phyloP scores from a whole-genome alignment of 2,329 filamentous ascomycete genomes.

The Beauveria sp. region DNA sequence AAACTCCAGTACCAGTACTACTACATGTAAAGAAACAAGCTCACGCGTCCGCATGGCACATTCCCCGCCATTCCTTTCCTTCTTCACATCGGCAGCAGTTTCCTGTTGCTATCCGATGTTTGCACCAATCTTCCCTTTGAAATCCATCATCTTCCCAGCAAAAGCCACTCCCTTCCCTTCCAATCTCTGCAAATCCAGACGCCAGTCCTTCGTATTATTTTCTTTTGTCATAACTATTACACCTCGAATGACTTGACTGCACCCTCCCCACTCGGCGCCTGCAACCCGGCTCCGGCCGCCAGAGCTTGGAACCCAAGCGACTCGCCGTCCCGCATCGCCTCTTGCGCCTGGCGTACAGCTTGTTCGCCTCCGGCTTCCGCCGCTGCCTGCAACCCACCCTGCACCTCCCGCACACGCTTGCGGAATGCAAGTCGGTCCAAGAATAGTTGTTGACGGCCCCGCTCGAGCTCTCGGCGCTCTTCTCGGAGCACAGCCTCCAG shows the following conservation, averaged over 20 bases:
- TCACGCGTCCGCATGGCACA: not conserved
- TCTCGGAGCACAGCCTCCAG: slow-evolving; percentile 89
- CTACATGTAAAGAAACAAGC: slow-evolving; percentile 12
- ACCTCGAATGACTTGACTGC: slow-evolving; percentile 52
- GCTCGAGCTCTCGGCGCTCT: slow-evolving; percentile 86
- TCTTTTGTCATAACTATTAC: slow-evolving; percentile 22
- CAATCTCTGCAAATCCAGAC: slow-evolving; percentile 10
- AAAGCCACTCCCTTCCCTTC: not conserved
- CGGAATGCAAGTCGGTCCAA: slow-evolving; percentile 87
- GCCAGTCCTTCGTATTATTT: slow-evolving; percentile 10
- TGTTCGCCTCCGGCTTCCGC: slow-evolving; percentile 41
- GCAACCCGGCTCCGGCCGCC: slow-evolving; percentile 35
- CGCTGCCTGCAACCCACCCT: slow-evolving; percentile 62
- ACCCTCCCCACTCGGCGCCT: slow-evolving; percentile 47
- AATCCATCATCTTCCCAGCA: not conserved
- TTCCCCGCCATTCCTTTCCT: not conserved
- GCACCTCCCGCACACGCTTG: slow-evolving; percentile 74
- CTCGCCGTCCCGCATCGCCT: slow-evolving; percentile 40
- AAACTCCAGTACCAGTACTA: slow-evolving; percentile 11
- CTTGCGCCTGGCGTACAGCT: slow-evolving; percentile 39
- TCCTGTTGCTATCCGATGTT: slow-evolving; percentile 9
- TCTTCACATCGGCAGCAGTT: not conserved
- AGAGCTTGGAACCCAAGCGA: slow-evolving; percentile 46
- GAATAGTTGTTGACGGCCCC: slow-evolving; percentile 87
- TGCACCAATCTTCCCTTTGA: not conserved